Conservation (phyloP, 139 green algal species). For the Chlorella vulgaris region DNA sequence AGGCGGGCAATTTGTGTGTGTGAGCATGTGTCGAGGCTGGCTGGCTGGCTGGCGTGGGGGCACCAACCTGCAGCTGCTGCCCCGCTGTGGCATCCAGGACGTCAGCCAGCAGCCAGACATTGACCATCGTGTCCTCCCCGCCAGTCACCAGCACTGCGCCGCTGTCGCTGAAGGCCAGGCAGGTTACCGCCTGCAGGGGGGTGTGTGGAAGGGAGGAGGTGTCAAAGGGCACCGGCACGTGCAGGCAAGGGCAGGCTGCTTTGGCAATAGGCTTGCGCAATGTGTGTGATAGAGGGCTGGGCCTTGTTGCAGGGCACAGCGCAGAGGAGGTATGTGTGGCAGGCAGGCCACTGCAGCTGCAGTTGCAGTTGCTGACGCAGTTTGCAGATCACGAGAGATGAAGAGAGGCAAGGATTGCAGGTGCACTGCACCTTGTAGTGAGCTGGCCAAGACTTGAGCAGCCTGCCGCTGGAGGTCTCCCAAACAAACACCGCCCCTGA, state of each 20-base stretch:
- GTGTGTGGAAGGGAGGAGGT: no score
- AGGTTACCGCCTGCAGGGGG: conserved; percentile 62
- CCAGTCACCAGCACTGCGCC: conserved; percentile 79
- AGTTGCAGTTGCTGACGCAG: background rate
- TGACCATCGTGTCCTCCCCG: conserved; percentile 80
- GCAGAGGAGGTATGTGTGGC: no score
- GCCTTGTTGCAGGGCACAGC: no score
- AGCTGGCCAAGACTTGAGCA: conserved; percentile 82
- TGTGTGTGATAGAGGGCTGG: no score
- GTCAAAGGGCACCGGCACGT: no score
- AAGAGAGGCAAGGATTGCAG: no score
- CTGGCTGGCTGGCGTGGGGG: background rate
- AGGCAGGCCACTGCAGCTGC: background rate
- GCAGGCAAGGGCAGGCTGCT: background rate
- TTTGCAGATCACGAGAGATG: no score
- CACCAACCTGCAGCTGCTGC: conserved; percentile 27
- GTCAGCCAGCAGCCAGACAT: conserved; percentile 78
- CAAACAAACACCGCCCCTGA: conserved; percentile 80
- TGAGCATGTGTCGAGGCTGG: no score
- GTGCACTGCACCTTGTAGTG: conserved; percentile 91
- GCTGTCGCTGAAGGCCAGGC: conserved; percentile 69
- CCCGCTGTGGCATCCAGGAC: conserved; percentile 64
- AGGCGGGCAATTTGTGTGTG: no score
- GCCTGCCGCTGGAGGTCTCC: conserved; percentile 71
- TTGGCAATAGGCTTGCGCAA: background rate